These are phyloP conservation scores for Stentor roeselii DNA, from an alignment of 73 alveolate genomes.

Conservation along the genomic window DNA sequence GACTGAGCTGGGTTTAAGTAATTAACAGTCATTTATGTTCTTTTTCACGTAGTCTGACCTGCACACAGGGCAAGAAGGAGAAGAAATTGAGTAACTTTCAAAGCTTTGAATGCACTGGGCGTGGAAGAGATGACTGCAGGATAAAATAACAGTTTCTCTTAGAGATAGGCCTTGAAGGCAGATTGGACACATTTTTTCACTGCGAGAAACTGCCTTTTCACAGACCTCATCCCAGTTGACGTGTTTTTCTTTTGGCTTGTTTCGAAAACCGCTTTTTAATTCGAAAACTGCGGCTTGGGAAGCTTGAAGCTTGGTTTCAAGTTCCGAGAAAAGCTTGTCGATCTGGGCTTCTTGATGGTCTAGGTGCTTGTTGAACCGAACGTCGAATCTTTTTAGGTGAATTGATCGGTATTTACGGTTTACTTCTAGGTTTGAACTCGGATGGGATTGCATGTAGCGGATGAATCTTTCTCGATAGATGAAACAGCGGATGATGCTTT, in stretches of 20 bases:
- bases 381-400: conserved; percentile 25
- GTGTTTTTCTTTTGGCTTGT: background rate
- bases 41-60: conserved; percentile 31
- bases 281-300: conserved; percentile 14
- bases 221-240: conserved; percentile 35
- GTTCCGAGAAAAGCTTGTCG: conserved; percentile 7
- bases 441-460: conserved; percentile 21
- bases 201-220: conserved; percentile 21
- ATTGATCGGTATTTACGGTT: conserved; percentile 30
- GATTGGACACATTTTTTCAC: conserved; percentile 35
- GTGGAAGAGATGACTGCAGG: conserved; percentile 43
- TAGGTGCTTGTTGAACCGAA: conserved; percentile 23
- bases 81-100: conserved; percentile 30
- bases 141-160: conserved; percentile 25
- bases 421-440: conserved; percentile 11
- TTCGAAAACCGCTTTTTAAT: conserved; percentile 30
- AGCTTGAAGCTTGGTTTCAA: conserved; percentile 18
- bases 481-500: conserved; percentile 19
- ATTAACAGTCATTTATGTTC: too few species aligned
- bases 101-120: conserved; percentile 36
- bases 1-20: background rate
- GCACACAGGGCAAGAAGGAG: conserved; percentile 36
- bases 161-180: conserved; percentile 24
- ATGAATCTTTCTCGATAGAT: conserved; percentile 29
- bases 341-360: background rate